A percentile compares a stretch with the other conserved stretches of the same genome.
Conservation (phyloP, 345 rosid genomes). For the Laguncularia racemosa region DNA sequence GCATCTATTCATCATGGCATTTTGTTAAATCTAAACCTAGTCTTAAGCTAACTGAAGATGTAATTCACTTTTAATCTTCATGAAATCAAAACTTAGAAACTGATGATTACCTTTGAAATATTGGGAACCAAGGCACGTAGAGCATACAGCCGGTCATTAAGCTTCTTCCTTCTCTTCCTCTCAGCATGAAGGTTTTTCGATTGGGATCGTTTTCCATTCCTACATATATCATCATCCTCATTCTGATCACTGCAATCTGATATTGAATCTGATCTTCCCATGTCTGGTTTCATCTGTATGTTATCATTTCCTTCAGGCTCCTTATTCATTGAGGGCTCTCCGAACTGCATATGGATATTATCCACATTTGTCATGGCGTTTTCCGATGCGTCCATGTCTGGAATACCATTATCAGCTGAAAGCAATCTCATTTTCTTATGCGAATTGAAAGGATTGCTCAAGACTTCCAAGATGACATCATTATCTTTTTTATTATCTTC, state of each 20-base stretch:
- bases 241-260: conserved; percentile 75
- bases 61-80: too few relatives aligned
- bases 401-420: conserved; percentile 23
- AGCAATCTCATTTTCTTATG: conserved; percentile 1
- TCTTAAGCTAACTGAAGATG: too few relatives aligned
- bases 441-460: conserved; percentile 12
- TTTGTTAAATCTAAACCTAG: too few relatives aligned
- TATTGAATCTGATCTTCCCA: conserved; percentile 46
- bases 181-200: conserved; percentile 86
- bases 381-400: conserved; percentile 23
- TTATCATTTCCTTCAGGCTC: conserved; percentile 31
- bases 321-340: conserved; percentile 28
- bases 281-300: conserved; percentile 39
- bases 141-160: conserved; percentile 76
- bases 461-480: conserved; percentile 27
- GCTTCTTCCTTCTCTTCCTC: conserved; percentile 84
- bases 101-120: conserved; percentile 50
- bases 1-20: too few relatives aligned
- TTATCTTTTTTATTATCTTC: conserved; percentile 22
- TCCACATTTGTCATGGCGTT: conserved; percentile 12
- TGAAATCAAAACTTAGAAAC: neutral
- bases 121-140: conserved; percentile 81
- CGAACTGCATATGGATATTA: conserved; percentile 18
- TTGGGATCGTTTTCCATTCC: conserved; percentile 44
- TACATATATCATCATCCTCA: conserved; percentile 54